Base-by-base conservation (phyloP, 257 asterid species). In the Nicotiana sylvestris region DNA sequence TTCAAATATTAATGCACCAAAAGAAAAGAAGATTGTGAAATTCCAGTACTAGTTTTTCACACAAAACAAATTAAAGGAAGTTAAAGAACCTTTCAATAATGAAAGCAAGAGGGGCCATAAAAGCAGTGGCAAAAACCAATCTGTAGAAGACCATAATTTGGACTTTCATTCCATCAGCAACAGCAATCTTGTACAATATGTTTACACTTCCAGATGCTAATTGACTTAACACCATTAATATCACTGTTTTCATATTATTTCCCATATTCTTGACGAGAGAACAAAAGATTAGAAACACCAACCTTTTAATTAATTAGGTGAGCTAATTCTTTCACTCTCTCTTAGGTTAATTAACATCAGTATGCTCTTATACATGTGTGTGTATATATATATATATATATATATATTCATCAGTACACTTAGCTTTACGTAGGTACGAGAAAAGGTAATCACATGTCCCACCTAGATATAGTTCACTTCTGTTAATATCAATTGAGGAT, bases 51-150 rank as follows among this genome's bases (percentile, higher is more conserved):
- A 27, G 2, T 4, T 56, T 12, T 17, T 1, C 64, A 60, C 66
- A 61, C 15, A 8, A 61, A 7, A 21, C 66, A 61, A n/a, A 61
- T 6, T 18, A 16, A 17, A 17, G 2, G 21, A 21, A 3, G 27
- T 5, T n/a, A 21, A 53, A 53, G 57, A 53, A 85, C 88, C 87
- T 87, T 67, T 85, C 88, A 27, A 79, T 55, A 61, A 87, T 6
- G 67, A 87, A 66, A 77, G 90, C 90, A 58, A 87, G 56, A 4
- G 90, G 90, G 51, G 70, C 86, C 74, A 83, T 83, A 74, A 82
- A 85, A 82, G 77, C 62, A 21, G 88, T 49, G 74, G 88, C 88
- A 18, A 85, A 79, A 61, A 80, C 4, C 76, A 85, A 78, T 46
- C 87, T 83, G 37, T 85, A 87, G 21, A 83, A 78, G 37, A 87